Evolutionary conservation across 23 red algal genomes (phyloP), one percentile per base, ranked within the genome.

Genomic region (Pyropia yezoensis): DNA sequence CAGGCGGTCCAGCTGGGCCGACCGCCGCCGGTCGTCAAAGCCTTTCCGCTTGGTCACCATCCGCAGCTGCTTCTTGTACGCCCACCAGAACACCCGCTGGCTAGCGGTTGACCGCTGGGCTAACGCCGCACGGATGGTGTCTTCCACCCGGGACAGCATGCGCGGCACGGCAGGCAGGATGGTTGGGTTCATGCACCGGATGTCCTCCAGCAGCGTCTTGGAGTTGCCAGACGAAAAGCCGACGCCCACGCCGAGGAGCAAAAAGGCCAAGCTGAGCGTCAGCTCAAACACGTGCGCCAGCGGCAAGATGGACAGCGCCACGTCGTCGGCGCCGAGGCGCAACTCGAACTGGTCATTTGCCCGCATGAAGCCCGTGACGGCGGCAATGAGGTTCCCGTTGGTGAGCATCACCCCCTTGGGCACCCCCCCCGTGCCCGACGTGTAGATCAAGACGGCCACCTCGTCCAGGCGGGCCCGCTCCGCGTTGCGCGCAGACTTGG

Each of bases 241-340:
- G 25, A 85, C 49, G 18, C 51, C 50, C 1, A 49, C 67, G 58
- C 80, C 80, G 61, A 24, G 49, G 18, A 50, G 34, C 23, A 85
- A 19, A 18, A 22, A 75, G 52, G 67, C 32, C 19, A 57, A 27
- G 49, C 75, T 69, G 24, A 62, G 29, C 15, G 52, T 61, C 56
- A 77, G 80, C 51, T 73, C 80, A 49, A 85, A 85, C 50, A 85
- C 75, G 60, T 85, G 80, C n/a, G 80, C 80, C 24, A 85, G 71
- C 19, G 80, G 80, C 29, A 85, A 34, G 32, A 71, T 77, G 58
- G 59, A 64, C 66, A 83, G 58, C 5, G 66, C 49, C 19, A 85
- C 51, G 58, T 85, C 80, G 18, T 34, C 73, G 8, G 22, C 33
- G 27, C 27, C 28, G 29, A 59, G 30, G 13, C 25, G 45, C 26